A percentile compares a stretch with the other conserved stretches of the same genome.
Conservation (phyloP, 345 rosid genomes). For the Pistacia integerrima region DNA sequence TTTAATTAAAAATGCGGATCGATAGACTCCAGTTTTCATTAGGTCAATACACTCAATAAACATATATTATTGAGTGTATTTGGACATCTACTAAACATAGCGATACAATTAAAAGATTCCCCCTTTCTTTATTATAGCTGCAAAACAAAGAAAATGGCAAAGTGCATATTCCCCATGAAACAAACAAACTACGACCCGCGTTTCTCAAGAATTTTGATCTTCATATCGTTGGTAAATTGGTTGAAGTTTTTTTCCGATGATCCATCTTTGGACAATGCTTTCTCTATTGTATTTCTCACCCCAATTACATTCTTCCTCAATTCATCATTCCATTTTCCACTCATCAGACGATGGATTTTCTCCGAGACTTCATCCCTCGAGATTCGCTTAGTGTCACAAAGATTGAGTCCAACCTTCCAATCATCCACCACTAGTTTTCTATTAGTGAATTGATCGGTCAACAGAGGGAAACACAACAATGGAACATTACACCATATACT, state of each 20-base stretch:
- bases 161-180: no score
- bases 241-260: slow-evolving; percentile 50
- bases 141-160: no score
- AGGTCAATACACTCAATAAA: no score
- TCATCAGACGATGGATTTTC: slow-evolving; percentile 54
- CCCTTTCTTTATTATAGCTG: no score
- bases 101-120: no score
- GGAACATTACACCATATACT: slow-evolving; percentile 76
- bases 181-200: background rate
- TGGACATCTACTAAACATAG: no score
- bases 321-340: slow-evolving; percentile 39
- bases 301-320: slow-evolving; percentile 37
- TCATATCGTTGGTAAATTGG: slow-evolving; percentile 43
- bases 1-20: no score
- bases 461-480: slow-evolving; percentile 62
- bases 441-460: slow-evolving; percentile 82
- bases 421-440: slow-evolving; percentile 81
- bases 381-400: slow-evolving; percentile 35
- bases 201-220: slow-evolving; percentile 27
- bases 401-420: slow-evolving; percentile 75
- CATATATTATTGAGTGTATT: no score
- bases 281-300: slow-evolving; percentile 43
- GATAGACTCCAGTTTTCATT: no score
- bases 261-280: slow-evolving; percentile 45
- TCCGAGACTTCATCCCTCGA: slow-evolving; percentile 42